phyloP scores from a whole-genome alignment of 192 early-diverging fungal genomes.

The Podila epigama region DNA sequence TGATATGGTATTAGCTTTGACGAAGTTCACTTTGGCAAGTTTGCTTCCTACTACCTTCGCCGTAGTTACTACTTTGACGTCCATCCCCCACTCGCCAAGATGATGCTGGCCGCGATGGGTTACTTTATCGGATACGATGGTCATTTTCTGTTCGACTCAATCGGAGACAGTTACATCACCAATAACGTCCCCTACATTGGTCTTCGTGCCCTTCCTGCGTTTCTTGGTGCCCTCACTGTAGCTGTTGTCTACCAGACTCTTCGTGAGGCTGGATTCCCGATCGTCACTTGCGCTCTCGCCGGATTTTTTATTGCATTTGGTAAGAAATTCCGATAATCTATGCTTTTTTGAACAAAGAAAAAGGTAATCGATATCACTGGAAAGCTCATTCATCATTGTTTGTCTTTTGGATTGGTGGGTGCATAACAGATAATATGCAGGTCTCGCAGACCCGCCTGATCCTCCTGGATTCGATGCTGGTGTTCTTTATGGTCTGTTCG shows the following conservation, averaged over 20 bases:
- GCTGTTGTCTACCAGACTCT: slow-evolving; percentile 85
- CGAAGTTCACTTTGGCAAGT: slow-evolving; percentile 99
- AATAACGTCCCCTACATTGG: slow-evolving; percentile 92
- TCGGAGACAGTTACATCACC: slow-evolving; percentile 88
- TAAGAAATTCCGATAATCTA: slow-evolving; percentile 17
- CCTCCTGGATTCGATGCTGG: slow-evolving; percentile 91
- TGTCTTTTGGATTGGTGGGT: background rate
- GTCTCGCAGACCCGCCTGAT: slow-evolving; percentile 93
- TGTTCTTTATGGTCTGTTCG: slow-evolving; percentile 87
- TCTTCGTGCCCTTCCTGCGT: slow-evolving; percentile 80
- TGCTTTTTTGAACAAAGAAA: background rate
- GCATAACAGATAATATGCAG: slow-evolving; percentile 79
- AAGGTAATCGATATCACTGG: too few relatives aligned
- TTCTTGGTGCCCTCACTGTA: slow-evolving; percentile 79
- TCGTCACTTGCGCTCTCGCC: slow-evolving; percentile 74
- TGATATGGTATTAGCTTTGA: too few relatives aligned
- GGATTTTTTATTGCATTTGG: slow-evolving; percentile 86
- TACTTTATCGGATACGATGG: slow-evolving; percentile 93
- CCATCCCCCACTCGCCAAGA: slow-evolving; percentile 94
- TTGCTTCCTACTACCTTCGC: slow-evolving; percentile 90
- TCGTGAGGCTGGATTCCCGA: slow-evolving; percentile 86
- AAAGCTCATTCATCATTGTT: background rate
- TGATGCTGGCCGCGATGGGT: slow-evolving; percentile 86
- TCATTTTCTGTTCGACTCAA: slow-evolving; percentile 93
- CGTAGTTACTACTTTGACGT: slow-evolving; percentile 96